These are phyloP conservation scores for Wakefieldia striispora DNA, from an alignment of 768 basidiomycete species.

Conservation along the genomic window DNA sequence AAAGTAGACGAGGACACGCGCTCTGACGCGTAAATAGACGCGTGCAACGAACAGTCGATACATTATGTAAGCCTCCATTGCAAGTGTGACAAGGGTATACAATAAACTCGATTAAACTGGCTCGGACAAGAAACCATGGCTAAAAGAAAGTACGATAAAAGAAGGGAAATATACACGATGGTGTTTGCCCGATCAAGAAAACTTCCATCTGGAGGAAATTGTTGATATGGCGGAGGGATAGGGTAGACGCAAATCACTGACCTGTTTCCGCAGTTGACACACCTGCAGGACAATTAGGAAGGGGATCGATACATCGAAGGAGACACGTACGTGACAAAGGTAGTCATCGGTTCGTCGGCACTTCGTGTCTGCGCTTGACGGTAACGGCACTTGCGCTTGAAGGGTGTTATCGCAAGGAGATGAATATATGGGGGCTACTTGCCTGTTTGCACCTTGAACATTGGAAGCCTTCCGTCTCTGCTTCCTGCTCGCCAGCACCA, in stretches of 20 bases:
- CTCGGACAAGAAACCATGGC: too few species aligned
- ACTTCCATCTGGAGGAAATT: constrained; percentile 51
- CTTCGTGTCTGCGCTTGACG: constrained; percentile 96
- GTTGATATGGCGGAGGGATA: not conserved
- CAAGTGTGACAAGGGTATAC: constrained; percentile 17
- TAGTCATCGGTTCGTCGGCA: constrained; percentile 99
- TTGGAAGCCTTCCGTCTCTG: constrained; percentile 98
- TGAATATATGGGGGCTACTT: constrained; percentile 10
- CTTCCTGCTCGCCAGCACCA: constrained; percentile 84
- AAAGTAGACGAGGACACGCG: constrained; percentile 7
- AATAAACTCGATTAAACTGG: not conserved
- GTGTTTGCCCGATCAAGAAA: constrained; percentile 41
- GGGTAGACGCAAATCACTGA: constrained; percentile 19
- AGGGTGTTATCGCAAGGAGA: not conserved
- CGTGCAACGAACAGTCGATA: constrained; percentile 6
- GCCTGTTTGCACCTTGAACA: constrained; percentile 93
- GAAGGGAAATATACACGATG: constrained; percentile 1
- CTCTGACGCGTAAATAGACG: constrained; percentile 15
- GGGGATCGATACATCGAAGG: not conserved
- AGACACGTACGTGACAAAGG: constrained; percentile 77
- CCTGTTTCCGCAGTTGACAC: constrained; percentile 66
- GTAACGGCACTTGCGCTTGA: constrained; percentile 81
- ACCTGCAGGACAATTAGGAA: constrained; percentile 36
- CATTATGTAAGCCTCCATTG: constrained; percentile 20
- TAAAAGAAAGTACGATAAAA: constrained; percentile 6